Evolutionary conservation across 164 flowering plant species (phyloP).

Genomic region (Aristolochia fimbriata): DNA sequence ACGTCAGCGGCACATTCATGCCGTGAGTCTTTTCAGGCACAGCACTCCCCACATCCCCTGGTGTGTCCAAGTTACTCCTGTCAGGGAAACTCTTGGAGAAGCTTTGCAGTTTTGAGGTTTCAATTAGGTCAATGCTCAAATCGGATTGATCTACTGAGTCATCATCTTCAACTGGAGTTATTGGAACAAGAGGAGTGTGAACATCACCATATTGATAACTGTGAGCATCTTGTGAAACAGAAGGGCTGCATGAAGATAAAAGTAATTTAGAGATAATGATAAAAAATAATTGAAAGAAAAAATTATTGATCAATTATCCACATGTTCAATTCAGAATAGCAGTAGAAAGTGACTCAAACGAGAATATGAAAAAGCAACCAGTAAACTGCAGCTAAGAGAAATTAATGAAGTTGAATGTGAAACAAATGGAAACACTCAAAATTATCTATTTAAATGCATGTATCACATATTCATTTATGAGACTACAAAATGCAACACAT

Average conservation of each 20-base stretch:
- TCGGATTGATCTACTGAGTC: slow-evolving; percentile 35
- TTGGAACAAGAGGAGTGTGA: slow-evolving; percentile 43
- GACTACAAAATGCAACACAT: no score
- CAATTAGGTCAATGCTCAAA: slow-evolving; percentile 3
- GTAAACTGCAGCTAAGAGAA: not conserved
- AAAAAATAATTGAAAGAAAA: not conserved
- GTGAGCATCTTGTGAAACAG: slow-evolving; percentile 27
- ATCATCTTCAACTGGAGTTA: slow-evolving; percentile 83
- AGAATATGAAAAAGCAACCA: not conserved
- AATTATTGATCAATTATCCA: not conserved
- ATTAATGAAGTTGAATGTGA: not conserved
- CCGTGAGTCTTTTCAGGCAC: no score
- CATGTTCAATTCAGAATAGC: no score
- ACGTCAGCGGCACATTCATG: no score
- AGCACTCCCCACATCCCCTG: not conserved
- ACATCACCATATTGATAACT: slow-evolving; percentile 21
- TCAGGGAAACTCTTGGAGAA: slow-evolving; percentile 9
- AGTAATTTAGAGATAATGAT: no score
- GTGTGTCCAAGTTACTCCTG: slow-evolving; percentile 5
- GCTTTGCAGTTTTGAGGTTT: slow-evolving; percentile 16
- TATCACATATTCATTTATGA: no score
- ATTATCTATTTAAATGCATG: no score
- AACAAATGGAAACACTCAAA: no score
- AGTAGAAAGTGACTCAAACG: not conserved
- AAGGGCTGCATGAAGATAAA: slow-evolving; percentile 40